Base-by-base conservation (phyloP, 2,329 filamentous ascomycete genomes). In the Neospermospora avenae region DNA sequence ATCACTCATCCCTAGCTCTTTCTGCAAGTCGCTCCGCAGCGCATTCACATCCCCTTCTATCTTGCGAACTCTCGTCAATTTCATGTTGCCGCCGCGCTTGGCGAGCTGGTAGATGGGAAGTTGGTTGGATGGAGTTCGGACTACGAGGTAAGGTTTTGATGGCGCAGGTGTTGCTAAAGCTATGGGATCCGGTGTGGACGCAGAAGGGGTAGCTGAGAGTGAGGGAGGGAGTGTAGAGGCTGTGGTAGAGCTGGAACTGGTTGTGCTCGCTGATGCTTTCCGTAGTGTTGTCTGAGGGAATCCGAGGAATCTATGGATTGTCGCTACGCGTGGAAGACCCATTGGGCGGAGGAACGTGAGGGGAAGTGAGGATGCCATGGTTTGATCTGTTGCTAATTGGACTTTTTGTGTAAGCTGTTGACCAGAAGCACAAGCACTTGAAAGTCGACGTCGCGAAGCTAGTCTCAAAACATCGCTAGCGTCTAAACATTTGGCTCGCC, bases 81-180 rank as follows among this genome's bases (percentile, higher is more conserved):
- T 84, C 71, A 86, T 80, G 65, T 90, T 95, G 14, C 91, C 90
- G 55, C 91, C 91, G 13, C 85, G 81, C 77, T 90, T 93, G 65
- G 77, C 78, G 66, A 85, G 80, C 16, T 86, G 79, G 77, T 98
- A 99, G 46, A 98, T 83, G 24, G 91, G 86, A 2, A 95, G 78
- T 66, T 91, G 85, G 51, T 85, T 83, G 39, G 84, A 87, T 1
- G 80, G 77, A 3, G 91, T 93, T 63, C 91, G 87, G 55, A 80
- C 79, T 65, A 98, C 81, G 69, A 86, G 81, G 60, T 67, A 68
- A n/a, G 66, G 64, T 61, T 68, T 65, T 54, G 63, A 28, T 39
- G 59, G n/a, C 16, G 60, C 42, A 14, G 61, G 20, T 4, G 18
- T 11, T 46, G 39, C 24, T 8, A 25, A 34, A 46, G 53, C 39